phyloP scores from a whole-genome alignment of 179 eudicot genomes.

The Heliamphora pulchella region DNA sequence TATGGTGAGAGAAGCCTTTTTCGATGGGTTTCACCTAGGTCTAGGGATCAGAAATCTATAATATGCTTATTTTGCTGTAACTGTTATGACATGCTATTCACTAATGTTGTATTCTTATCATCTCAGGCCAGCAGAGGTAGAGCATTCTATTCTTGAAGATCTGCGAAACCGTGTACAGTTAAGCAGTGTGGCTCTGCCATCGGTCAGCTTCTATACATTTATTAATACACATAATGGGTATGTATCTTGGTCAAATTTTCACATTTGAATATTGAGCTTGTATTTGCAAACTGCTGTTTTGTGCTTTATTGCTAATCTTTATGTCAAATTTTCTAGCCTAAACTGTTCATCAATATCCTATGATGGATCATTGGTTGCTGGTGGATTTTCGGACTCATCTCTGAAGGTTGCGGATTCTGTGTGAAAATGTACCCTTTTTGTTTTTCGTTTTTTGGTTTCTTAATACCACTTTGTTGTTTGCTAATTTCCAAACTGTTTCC shows the following conservation, averaged over 20 bases:
- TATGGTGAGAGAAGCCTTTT: neutral
- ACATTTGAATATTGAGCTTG: neutral
- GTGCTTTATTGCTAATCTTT: slow-evolving; percentile 18
- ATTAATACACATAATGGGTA: slow-evolving; percentile 87
- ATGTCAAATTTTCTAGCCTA: slow-evolving; percentile 37
- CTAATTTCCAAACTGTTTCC: neutral
- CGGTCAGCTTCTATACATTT: slow-evolving; percentile 93
- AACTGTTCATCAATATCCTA: slow-evolving; percentile 87
- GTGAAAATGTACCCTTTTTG: neutral
- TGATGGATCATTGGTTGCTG: slow-evolving; percentile 98
- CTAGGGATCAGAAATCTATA: neutral
- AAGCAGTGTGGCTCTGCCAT: slow-evolving; percentile 76
- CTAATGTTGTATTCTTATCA: slow-evolving; percentile 11
- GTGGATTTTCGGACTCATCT: slow-evolving; percentile 97
- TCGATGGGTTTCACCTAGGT: neutral
- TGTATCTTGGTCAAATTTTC: slow-evolving; percentile 12
- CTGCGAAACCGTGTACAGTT: slow-evolving; percentile 88
- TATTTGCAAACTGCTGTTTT: slow-evolving; percentile 13
- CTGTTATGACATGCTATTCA: neutral
- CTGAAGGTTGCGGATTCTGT: slow-evolving; percentile 55
- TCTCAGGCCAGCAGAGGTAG: slow-evolving; percentile 75
- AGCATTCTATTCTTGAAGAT: slow-evolving; percentile 88
- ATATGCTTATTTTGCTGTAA: neutral
- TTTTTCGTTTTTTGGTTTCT: neutral
- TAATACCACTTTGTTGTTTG: slow-evolving; percentile 12